These are phyloP conservation scores for Helianthus tuberosus DNA, from an alignment of 129 eudicot species.

Conservation along the genomic window DNA sequence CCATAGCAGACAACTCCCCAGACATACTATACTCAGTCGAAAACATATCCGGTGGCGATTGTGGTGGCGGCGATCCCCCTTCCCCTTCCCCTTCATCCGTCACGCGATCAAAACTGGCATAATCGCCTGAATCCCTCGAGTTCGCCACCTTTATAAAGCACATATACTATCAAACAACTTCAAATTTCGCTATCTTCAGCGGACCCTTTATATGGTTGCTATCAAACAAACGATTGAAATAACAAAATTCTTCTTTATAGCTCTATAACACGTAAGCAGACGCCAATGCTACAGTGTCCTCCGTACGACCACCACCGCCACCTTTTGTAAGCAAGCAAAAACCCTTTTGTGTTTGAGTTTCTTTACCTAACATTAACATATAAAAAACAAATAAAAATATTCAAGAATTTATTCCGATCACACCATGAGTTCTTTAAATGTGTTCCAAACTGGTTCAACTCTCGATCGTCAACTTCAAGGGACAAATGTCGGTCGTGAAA, in stretches of 20 bases:
- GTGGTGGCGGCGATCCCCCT: conserved; percentile 23
- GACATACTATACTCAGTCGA: conserved; percentile 38
- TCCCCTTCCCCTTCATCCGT: conserved; percentile 33
- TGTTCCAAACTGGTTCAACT: conserved; percentile 18
- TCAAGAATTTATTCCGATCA: conserved; percentile 35
- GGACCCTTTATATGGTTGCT: conserved; percentile 21
- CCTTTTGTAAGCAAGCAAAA: conserved; percentile 36
- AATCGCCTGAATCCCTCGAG: conserved; percentile 48
- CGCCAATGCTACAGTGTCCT: conserved; percentile 30
- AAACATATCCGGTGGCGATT: conserved; percentile 28
- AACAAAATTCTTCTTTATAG: neutral
- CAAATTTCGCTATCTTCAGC: conserved; percentile 13
- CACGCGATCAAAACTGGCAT: conserved; percentile 19
- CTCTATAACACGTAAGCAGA: neutral
- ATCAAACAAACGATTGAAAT: conserved; percentile 17
- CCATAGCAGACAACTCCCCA: conserved; percentile 81
- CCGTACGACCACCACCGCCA: conserved; percentile 29
- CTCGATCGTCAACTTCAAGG: conserved; percentile 28
- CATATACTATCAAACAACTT: conserved; percentile 28
- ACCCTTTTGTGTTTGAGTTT: conserved; percentile 39
- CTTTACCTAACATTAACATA: conserved; percentile 29
- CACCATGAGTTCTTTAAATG: conserved; percentile 29
- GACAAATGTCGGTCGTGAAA: conserved; percentile 41
- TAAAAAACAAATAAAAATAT: neutral
- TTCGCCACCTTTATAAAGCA: conserved; percentile 80